Conservation (phyloP, 768 basidiomycete genomes). For the Trametes elegans region DNA sequence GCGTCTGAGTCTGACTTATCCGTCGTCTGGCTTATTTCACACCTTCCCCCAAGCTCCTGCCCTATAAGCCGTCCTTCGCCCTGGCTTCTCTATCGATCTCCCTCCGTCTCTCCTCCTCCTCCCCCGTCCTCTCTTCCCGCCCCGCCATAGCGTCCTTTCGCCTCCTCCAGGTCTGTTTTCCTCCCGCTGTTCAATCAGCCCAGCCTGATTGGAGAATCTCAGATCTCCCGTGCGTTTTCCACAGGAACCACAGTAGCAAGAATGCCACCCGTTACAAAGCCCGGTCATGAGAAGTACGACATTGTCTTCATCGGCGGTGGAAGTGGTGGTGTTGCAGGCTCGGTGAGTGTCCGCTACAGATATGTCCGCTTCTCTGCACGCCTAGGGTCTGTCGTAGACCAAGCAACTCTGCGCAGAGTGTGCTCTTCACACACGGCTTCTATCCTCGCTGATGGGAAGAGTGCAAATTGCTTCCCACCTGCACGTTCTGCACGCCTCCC, state of each 20-base stretch:
- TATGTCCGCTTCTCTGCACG: not conserved
- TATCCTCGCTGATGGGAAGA: no score
- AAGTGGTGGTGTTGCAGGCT: constrained; percentile 87
- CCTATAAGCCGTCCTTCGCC: constrained; percentile 10
- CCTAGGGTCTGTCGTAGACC: not conserved
- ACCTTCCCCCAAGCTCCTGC: not conserved
- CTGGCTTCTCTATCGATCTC: constrained; percentile 19
- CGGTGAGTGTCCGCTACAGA: constrained; percentile 48
- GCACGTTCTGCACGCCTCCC: no score
- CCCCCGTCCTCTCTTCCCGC: not conserved
- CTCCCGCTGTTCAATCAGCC: not conserved
- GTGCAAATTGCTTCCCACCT: no score
- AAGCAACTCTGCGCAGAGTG: no score
- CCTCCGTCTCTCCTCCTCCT: constrained; percentile 7
- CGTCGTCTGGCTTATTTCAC: not conserved
- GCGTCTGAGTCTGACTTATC: not conserved
- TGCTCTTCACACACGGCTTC: no score
- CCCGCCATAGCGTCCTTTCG: constrained; percentile 15
- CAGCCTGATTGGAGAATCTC: not conserved
- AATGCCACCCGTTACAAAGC: constrained; percentile 74
- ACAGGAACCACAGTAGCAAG: constrained; percentile 30
- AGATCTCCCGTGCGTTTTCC: constrained; percentile 18
- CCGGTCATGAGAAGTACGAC: constrained; percentile 70
- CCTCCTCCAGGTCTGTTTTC: constrained; percentile 12
- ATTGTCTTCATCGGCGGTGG: constrained; percentile 91